These are phyloP conservation scores for Rhodotorula sp. DNA, from an alignment of 1,284 basidiomycete genomes.

Conservation along the genomic window DNA sequence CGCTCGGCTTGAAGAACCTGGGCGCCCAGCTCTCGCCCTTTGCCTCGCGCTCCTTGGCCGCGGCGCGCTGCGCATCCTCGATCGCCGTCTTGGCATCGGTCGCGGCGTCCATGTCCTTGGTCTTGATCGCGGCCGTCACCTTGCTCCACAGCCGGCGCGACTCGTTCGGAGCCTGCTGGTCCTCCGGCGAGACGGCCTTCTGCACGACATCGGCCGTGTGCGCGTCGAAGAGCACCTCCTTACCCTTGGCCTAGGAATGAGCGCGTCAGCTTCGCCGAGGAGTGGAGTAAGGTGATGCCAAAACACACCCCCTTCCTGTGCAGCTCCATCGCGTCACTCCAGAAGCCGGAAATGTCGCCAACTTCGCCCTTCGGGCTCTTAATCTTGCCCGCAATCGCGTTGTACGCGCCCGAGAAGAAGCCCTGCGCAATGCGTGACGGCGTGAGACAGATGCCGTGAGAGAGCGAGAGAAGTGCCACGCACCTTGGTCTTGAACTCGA, in stretches of 20 bases:
- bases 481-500: constrained; percentile 98
- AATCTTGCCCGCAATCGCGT: constrained; percentile 80
- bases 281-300: neutral
- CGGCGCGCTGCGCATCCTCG: constrained; percentile 87
- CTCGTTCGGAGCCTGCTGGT: constrained; percentile 87
- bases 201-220: constrained; percentile 68
- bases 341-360: constrained; percentile 86
- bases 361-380: constrained; percentile 66
- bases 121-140: constrained; percentile 81
- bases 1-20: constrained; percentile 74
- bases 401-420: constrained; percentile 93
- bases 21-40: constrained; percentile 66
- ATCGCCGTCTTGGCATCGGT: constrained; percentile 84
- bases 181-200: constrained; percentile 80
- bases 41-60: constrained; percentile 75
- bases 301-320: constrained; percentile 59
- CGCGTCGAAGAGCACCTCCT: constrained; percentile 81
- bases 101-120: constrained; percentile 90
- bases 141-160: constrained; percentile 72
- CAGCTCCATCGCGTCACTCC: constrained; percentile 90
- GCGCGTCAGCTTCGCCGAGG: constrained; percentile 52
- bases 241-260: constrained; percentile 45
- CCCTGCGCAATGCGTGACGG: constrained; percentile 59
- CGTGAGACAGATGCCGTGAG: neutral
- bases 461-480: constrained; percentile 1